Evolutionary conservation across 371 early-diverging fungal species (phyloP), one percentile per base, ranked within the genome.

Genomic region (Batkoa obscura): DNA sequence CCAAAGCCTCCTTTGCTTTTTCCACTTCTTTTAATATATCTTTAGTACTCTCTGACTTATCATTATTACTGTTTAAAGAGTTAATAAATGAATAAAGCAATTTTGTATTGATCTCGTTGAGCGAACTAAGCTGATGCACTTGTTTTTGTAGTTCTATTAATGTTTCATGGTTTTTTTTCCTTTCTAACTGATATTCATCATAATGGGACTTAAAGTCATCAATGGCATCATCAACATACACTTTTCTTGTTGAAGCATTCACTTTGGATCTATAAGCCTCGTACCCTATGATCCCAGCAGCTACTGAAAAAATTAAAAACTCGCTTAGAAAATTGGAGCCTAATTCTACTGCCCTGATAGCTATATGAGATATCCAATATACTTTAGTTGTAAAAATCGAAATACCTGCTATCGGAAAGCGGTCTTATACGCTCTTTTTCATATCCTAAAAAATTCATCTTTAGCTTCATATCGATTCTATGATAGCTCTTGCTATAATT

Each of bases 281-380:
- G 32, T 32, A 55, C 32, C 43, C 55, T 30, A 55, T 55, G 5
- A 43, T 32, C 2, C 39, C 31, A 32, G 43, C 43, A 33, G 89
- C 90, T 1, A 93, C 89, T 1, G 78, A 59, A 65, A 93, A 89
- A n/a, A 93, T 77, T 60, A 93, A 76, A 3, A 81, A 69, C 62
- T 93, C 93, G 58, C 86, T 79, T 8, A 93, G 61, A 59, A 93
- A 90, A 60, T 83, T 83, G 36, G 90, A 85, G 1, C 90, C 93
- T 9, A 79, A 76, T 62, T 93, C 90, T 36, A 93, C 76, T 38
- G 93, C 93, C 54, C 83, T 76, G 55, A 32, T 49, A 1, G 13
- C 15, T 8, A 33, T n/a, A 31, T n/a, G 4, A 23, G 9, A 30
- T 34, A 15, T 6, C 17, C 43, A 9, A 33, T 3, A 23, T 13